A percentile compares a stretch with the other conserved stretches of the same genome.
Evolutionary conservation across 768 basidiomycete genomes (phyloP).

Genomic region (Amanita rubescens): DNA sequence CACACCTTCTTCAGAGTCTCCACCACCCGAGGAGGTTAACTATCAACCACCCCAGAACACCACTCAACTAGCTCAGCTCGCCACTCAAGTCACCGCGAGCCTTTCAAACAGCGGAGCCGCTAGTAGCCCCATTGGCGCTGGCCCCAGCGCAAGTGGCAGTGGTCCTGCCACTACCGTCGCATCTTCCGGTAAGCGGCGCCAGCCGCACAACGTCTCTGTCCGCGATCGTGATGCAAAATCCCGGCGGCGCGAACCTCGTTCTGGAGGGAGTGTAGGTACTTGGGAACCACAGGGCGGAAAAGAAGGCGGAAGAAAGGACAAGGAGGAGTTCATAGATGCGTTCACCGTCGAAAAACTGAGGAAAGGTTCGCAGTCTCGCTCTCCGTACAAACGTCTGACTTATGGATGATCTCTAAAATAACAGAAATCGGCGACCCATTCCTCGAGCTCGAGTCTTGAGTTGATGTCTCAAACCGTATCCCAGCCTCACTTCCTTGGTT

Average conservation of each 20-base stretch:
- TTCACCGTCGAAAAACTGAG: slow-evolving; percentile 44
- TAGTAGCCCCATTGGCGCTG: slow-evolving; percentile 7
- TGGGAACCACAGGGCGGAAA: slow-evolving; percentile 2
- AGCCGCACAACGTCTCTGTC: slow-evolving; percentile 25
- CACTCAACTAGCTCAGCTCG: slow-evolving; percentile 24
- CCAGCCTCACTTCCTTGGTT: not conserved
- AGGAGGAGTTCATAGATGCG: slow-evolving; percentile 47
- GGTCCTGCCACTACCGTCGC: not conserved
- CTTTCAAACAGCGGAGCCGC: slow-evolving; percentile 16
- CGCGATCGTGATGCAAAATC: slow-evolving; percentile 41
- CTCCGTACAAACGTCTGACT: not conserved
- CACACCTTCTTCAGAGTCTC: slow-evolving; percentile 36
- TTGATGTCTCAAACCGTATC: not conserved
- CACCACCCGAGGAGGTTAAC: slow-evolving; percentile 33
- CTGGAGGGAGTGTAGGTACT: slow-evolving; percentile 7
- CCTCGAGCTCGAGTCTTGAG: slow-evolving; percentile 24
- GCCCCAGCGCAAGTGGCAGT: not conserved
- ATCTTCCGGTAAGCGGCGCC: slow-evolving; percentile 3
- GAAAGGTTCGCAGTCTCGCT: slow-evolving; percentile 33
- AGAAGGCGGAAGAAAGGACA: slow-evolving; percentile 34
- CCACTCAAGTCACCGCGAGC: slow-evolving; percentile 27
- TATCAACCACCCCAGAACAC: slow-evolving; percentile 13
- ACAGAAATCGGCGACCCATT: slow-evolving; percentile 53
- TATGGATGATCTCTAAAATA: not conserved
- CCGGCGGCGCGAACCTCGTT: slow-evolving; percentile 37